These are phyloP conservation scores for Phytophthora lateralis DNA, from an alignment of 352 stramenopile genomes.

Conservation along the genomic window DNA sequence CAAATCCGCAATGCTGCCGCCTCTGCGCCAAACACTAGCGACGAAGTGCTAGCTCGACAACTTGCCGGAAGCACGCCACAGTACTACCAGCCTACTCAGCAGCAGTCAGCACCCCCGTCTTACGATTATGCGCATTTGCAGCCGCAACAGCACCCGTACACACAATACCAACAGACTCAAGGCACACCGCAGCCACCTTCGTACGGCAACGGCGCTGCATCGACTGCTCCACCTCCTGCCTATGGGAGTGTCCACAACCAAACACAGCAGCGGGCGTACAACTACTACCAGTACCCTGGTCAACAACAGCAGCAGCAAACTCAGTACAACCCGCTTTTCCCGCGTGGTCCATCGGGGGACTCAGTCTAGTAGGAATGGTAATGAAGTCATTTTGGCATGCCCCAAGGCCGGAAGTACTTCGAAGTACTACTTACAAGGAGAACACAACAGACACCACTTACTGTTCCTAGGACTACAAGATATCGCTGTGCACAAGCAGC, in stretches of 20 bases:
- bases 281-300: constrained; percentile 57
- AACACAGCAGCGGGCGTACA: constrained; percentile 29
- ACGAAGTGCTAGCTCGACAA: constrained; percentile 66
- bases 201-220: constrained; percentile 34
- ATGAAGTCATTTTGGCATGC: neutral
- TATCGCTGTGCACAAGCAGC: too few relatives aligned
- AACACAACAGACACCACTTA: too few relatives aligned
- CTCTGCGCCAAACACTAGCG: constrained; percentile 26
- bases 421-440: too few relatives aligned
- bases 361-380: constrained; percentile 34
- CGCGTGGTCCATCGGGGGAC: constrained; percentile 16
- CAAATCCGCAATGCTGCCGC: constrained; percentile 35
- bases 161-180: constrained; percentile 47
- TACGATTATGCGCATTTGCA: constrained; percentile 49
- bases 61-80: constrained; percentile 54
- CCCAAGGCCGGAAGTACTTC: too few relatives aligned
- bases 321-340: constrained; percentile 33
- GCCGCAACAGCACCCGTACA: constrained; percentile 45
- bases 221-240: constrained; percentile 38
- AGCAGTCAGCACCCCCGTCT: constrained; percentile 28
- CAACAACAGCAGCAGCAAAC: constrained; percentile 29
- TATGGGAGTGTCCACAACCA: constrained; percentile 56
- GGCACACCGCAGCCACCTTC: constrained; percentile 12
- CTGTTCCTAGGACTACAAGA: too few relatives aligned
- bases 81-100: constrained; percentile 35